phyloP scores from a whole-genome alignment of 2,329 filamentous ascomycete species.

The Nigrospora oryzae region DNA sequence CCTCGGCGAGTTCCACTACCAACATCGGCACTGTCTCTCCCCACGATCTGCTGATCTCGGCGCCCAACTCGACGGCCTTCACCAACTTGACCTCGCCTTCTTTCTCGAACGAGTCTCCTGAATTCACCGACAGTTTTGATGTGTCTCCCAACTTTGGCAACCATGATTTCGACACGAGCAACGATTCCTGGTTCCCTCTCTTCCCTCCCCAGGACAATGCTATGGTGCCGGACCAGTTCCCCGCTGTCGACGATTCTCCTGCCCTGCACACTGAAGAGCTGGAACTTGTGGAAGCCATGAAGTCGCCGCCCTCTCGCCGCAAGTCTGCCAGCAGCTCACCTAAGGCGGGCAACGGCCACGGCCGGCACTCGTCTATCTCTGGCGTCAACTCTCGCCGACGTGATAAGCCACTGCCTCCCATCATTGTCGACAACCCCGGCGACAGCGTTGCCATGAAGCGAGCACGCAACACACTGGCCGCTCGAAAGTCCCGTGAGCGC shows the following conservation, averaged over 20 bases:
- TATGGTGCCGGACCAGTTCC: constrained; percentile 12
- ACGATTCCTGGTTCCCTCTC: constrained; percentile 62
- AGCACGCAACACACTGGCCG: constrained; percentile 85
- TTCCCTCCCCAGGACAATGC: constrained; percentile 47
- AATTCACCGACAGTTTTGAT: constrained; percentile 61
- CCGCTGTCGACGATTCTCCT: constrained; percentile 30
- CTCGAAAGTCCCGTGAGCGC: constrained; percentile 83
- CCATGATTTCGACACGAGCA: constrained; percentile 44
- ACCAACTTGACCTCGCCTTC: constrained; percentile 82
- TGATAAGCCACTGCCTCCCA: constrained; percentile 72
- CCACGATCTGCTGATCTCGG: constrained; percentile 70
- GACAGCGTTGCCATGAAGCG: constrained; percentile 84
- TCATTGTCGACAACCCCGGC: constrained; percentile 63
- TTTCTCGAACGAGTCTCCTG: constrained; percentile 69
- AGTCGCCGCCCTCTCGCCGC: constrained; percentile 31
- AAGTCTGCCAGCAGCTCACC: constrained; percentile 36
- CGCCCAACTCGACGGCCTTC: constrained; percentile 73
- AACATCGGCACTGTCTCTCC: constrained; percentile 72
- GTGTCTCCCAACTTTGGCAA: constrained; percentile 69
- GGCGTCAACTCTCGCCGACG: constrained; percentile 69
- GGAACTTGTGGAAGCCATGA: constrained; percentile 31
- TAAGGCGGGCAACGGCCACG: constrained; percentile 21
- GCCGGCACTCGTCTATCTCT: constrained; percentile 59
- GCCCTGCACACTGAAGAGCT: constrained; percentile 37
- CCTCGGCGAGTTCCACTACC: constrained; percentile 38